phyloP scores from a whole-genome alignment of 1,284 basidiomycete genomes.

The Kalmanozyma brasiliensis region DNA sequence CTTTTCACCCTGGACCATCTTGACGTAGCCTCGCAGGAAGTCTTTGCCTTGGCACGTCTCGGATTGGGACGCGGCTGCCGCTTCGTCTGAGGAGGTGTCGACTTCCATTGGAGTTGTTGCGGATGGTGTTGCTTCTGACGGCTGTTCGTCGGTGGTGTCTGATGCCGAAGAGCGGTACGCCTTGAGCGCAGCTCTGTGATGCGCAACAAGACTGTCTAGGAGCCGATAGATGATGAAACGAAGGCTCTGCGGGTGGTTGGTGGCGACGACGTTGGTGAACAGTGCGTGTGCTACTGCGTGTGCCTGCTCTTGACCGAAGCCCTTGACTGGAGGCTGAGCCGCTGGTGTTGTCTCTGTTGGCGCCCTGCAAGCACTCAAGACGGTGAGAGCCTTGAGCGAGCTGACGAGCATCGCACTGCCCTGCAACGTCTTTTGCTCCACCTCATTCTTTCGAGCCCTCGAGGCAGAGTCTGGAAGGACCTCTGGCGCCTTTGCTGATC shows the following conservation, averaged over 20 bases:
- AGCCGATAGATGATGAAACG: slow-evolving; percentile 85
- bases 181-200: slow-evolving; percentile 71
- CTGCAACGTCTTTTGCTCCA: slow-evolving; percentile 50
- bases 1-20: slow-evolving; percentile 91
- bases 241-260: slow-evolving; percentile 81
- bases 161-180: slow-evolving; percentile 10
- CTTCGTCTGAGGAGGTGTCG: slow-evolving; percentile 12
- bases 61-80: slow-evolving; percentile 5
- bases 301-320: slow-evolving; percentile 79
- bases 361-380: slow-evolving; percentile 70
- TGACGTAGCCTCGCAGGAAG: slow-evolving; percentile 80
- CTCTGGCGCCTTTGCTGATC: slow-evolving; percentile 47
- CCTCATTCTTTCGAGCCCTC: slow-evolving; percentile 33
- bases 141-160: slow-evolving; percentile 1
- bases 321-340: slow-evolving; percentile 69
- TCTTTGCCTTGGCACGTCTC: slow-evolving; percentile 71
- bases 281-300: slow-evolving; percentile 76
- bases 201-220: slow-evolving; percentile 81
- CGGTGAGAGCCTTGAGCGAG: slow-evolving; percentile 76
- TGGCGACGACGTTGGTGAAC: slow-evolving; percentile 82
- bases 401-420: slow-evolving; percentile 61
- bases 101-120: slow-evolving; percentile 18
- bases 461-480: slow-evolving; percentile 55
- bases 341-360: slow-evolving; percentile 5
- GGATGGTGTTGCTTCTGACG: neutral